Evolutionary conservation across 1,284 basidiomycete genomes (phyloP).

Genomic region (Leccinum cinnamomeum): DNA sequence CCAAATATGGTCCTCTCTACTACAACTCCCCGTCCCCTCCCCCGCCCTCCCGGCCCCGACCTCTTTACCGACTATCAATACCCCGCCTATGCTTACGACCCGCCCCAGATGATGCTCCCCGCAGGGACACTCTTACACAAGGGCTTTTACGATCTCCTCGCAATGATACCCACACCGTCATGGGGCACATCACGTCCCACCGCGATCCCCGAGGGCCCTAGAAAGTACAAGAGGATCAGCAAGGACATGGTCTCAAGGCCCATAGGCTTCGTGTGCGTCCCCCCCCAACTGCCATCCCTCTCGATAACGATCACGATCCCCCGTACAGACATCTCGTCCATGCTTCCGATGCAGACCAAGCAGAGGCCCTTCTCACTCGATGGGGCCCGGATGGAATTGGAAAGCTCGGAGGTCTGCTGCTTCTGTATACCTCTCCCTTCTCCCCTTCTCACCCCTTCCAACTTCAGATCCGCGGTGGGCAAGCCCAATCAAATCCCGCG

Average conservation of each 20-base stretch:
- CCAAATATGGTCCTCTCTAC: conserved; percentile 4
- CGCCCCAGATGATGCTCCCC: conserved; percentile 48
- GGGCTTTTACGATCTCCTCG: conserved; percentile 84
- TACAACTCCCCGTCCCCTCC: background rate
- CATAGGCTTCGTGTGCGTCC: conserved; percentile 78
- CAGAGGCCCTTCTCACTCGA: conserved; percentile 82
- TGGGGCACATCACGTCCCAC: conserved; percentile 41
- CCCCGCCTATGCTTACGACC: conserved; percentile 31
- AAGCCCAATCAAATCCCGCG: conserved; percentile 82
- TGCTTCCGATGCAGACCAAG: conserved; percentile 91
- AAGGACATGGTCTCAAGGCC: conserved; percentile 87
- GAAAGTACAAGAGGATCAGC: conserved; percentile 67
- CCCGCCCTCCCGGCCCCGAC: conserved; percentile 15
- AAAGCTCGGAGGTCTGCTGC: conserved; percentile 80
- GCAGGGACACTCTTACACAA: conserved; percentile 75
- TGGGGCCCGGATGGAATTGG: conserved; percentile 93
- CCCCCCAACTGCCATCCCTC: background rate
- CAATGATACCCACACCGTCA: conserved; percentile 73
- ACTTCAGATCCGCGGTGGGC: conserved; percentile 85
- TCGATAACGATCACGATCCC: conserved; percentile 24
- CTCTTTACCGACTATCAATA: conserved; percentile 45
- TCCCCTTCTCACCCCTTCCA: conserved; percentile 19
- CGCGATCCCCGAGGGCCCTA: conserved; percentile 43
- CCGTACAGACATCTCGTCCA: conserved; percentile 82
- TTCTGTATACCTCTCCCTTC: conserved; percentile 26